Evolutionary conservation across 345 rosid genomes (phyloP), one percentile per base, ranked within the genome.

Genomic region (Arabidopsis thaliana): DNA sequence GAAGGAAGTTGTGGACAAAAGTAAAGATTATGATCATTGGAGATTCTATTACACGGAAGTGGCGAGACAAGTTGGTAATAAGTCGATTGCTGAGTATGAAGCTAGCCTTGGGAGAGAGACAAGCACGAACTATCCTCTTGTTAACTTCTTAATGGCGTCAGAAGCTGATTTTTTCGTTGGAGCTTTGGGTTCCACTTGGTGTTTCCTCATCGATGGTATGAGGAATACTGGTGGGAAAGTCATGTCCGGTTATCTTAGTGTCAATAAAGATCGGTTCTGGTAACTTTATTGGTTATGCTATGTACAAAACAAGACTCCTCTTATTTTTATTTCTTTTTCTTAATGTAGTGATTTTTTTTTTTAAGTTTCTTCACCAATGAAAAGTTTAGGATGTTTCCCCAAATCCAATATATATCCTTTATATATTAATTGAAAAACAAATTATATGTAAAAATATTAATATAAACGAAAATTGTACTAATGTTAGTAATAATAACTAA

Each of bases 131-230:
- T 89, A 95, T 79, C 99, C 97, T 8, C 84, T 95, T 0, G 99
- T 95, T 7, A 95, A 95, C 82, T 92, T 95, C 83, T 69, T 92
- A 65, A 95, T 95, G 97, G 97, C 97, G 5, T 71, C 90, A 0
- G 97, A 95, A 1, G 86, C 99, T 0, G 94, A 95, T 79, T 92
- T 87, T 66, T 95, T 95, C 62, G 77, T 92, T 0, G 99, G 99
- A 16, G 99, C 99, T 33, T 74, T 95, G 73, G 97, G 97, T 25
- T 95, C 99, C 1, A 95, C 99, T 8, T 95, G 99, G 99, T 92
- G 97, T 75, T 95, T 80, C 74, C 93, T 95, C 48, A 92, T 95
- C 4, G 99, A 92, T 25, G 96, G 97, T 25, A 95, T 95, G 97
- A 87, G 99, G 79, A 92, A 89, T 25, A 95, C 99, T 0, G 97